These are phyloP conservation scores for Meredithiella fracta DNA, from an alignment of 2,329 filamentous ascomycete genomes.

Conservation along the genomic window DNA sequence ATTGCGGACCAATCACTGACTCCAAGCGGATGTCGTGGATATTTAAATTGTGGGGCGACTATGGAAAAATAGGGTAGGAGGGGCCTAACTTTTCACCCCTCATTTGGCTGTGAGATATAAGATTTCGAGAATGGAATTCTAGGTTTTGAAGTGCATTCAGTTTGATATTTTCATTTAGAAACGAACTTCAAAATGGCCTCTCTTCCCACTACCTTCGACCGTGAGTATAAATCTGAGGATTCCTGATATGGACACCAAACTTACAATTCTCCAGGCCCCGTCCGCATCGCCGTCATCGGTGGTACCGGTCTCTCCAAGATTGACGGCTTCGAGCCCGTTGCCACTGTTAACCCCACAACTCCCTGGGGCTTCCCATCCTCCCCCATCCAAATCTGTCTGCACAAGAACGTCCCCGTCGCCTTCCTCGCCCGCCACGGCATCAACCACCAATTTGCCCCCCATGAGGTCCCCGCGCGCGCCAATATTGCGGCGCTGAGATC, in stretches of 20 bases:
- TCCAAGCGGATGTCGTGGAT: not conserved
- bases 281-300: slow-evolving; percentile 79
- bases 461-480: slow-evolving; percentile 86
- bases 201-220: slow-evolving; percentile 42
- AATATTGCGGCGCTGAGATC: slow-evolving; percentile 95
- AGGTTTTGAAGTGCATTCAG: not conserved
- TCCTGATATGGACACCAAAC: slow-evolving; percentile 1
- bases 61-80: not conserved
- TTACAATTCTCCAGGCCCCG: slow-evolving; percentile 33
- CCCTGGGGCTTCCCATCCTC: slow-evolving; percentile 73
- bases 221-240: slow-evolving; percentile 24
- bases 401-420: slow-evolving; percentile 66
- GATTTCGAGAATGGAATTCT: not conserved
- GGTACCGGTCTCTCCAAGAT: slow-evolving; percentile 85
- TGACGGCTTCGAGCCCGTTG: slow-evolving; percentile 71
- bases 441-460: slow-evolving; percentile 77
- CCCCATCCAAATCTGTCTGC: slow-evolving; percentile 73
- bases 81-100: slow-evolving; percentile 3
- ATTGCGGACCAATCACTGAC: slow-evolving; percentile 2
- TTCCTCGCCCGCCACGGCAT: slow-evolving; percentile 87
- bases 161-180: not conserved
- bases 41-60: not conserved
- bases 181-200: slow-evolving; percentile 28
- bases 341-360: slow-evolving; percentile 57
- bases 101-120: not conserved